phyloP scores from a whole-genome alignment of 108 stramenopile species.

The Nannochloropsis granulata region DNA sequence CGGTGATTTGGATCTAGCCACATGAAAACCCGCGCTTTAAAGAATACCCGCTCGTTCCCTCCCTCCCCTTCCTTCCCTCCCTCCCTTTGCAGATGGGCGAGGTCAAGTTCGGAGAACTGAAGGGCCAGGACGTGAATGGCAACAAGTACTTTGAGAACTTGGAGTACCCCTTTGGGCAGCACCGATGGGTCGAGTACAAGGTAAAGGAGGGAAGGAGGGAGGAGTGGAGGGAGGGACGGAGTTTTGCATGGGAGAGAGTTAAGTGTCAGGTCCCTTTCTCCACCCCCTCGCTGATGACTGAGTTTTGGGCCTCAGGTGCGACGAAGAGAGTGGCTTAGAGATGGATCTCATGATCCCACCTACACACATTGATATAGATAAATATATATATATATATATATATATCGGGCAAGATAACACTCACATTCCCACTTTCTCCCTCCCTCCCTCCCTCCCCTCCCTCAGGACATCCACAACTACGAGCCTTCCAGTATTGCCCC shows the following conservation, averaged over 20 bases:
- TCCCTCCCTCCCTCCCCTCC: background rate
- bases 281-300: too few relatives aligned
- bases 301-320: too few relatives aligned
- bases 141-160: conserved; percentile 93
- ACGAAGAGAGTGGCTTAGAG: too few relatives aligned
- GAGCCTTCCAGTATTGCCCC: conserved; percentile 71
- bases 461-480: conserved; percentile 74
- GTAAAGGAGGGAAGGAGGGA: conserved; percentile 2
- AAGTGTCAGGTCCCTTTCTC: too few relatives aligned
- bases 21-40: background rate
- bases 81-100: conserved; percentile 7
- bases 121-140: conserved; percentile 69
- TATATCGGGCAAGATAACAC: too few relatives aligned
- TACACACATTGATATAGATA: too few relatives aligned
- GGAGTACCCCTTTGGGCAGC: conserved; percentile 80
- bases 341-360: too few relatives aligned
- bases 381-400: too few relatives aligned
- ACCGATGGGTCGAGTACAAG: conserved; percentile 89
- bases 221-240: background rate
- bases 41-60: background rate
- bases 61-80: background rate
- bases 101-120: conserved; percentile 84
- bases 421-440: too few relatives aligned
- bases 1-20: too few relatives aligned
- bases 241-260: too few relatives aligned